These are phyloP conservation scores for Flaveria sonorensis DNA, from an alignment of 129 eudicot genomes.

Conservation along the genomic window DNA sequence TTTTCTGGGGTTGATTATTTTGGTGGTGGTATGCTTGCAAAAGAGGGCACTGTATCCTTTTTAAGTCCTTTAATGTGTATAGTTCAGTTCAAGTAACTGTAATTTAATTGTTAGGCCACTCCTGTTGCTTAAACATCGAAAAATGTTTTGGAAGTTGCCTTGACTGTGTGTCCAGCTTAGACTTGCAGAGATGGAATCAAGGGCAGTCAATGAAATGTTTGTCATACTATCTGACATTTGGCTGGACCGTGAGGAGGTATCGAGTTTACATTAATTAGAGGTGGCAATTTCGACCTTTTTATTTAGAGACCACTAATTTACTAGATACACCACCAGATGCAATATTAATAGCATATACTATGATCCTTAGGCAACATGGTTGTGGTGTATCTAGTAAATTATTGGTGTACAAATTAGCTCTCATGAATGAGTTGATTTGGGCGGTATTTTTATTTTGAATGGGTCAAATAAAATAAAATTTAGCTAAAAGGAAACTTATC, in stretches of 20 bases:
- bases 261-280: constrained; percentile 9
- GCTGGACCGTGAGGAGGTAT: constrained; percentile 85
- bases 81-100: constrained; percentile 14
- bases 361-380: not conserved
- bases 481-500: not conserved
- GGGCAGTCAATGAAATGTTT: constrained; percentile 94
- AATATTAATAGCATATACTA: not conserved
- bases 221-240: constrained; percentile 87
- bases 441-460: not conserved
- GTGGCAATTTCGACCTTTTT: not conserved
- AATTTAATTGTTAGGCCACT: not conserved
- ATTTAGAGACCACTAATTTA: not conserved
- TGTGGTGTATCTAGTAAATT: constrained; percentile 5
- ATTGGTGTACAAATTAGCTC: not conserved
- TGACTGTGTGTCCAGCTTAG: constrained; percentile 50
- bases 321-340: not conserved
- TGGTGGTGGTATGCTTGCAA: constrained; percentile 72
- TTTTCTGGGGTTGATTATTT: constrained; percentile 80
- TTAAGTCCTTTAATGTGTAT: not conserved
- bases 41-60: constrained; percentile 88
- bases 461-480: not conserved
- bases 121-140: not conserved
- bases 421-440: not conserved
- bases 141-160: constrained; percentile 37
- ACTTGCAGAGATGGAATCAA: constrained; percentile 72